Evolutionary conservation across 768 basidiomycete genomes (phyloP), one percentile per base, ranked within the genome.

Genomic region (Cyclocybe aegerita): DNA sequence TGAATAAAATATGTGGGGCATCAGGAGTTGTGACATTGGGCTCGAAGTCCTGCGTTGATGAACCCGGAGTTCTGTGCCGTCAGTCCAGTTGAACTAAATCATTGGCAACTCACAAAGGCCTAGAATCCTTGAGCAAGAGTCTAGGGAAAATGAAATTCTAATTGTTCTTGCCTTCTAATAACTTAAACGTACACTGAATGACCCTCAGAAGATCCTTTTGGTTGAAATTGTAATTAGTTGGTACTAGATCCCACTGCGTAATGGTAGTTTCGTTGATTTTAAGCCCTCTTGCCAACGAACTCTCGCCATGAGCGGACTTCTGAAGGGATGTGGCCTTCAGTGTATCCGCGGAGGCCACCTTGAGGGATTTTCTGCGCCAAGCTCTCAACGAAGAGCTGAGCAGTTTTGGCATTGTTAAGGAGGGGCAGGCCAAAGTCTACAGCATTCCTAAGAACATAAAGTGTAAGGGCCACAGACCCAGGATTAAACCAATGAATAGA

Each of bases 341-440:
- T 74, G 66, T 98, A 99, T 16, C 78, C 78, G 56, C 78, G 70
- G 63, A 95, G 70, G 34, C 85, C 90, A 53, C 93, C 90, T 55
- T 81, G 70, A 31, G 89, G 87, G 59, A 96, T 85, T 70, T 93
- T 93, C 69, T 81, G 82, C 4, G 80, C 89, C 49, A 99, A 72
- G 55, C 86, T 82, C 68, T 96, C 91, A 33, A 98, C 95, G 65
- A 93, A 97, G 43, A 99, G 79, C 57, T 86, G 79, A 2, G 96
- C 97, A 50, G 85, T 88, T 50, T 83, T 85, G 44, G 93, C 82
- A 65, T 98, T 91, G 75, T 96, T 97, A 57, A 98, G 73, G 48
- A 98, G 69, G 9, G 93, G 88, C 49, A 98, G 69, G 52, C 97
- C 97, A 57, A 98, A 98, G 73, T 98, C 95, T 47, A 96, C 93